Evolutionary conservation across 495 filamentous ascomycete genomes (phyloP), one percentile per base, ranked within the genome.

Genomic region (Aspergillus leporis): DNA sequence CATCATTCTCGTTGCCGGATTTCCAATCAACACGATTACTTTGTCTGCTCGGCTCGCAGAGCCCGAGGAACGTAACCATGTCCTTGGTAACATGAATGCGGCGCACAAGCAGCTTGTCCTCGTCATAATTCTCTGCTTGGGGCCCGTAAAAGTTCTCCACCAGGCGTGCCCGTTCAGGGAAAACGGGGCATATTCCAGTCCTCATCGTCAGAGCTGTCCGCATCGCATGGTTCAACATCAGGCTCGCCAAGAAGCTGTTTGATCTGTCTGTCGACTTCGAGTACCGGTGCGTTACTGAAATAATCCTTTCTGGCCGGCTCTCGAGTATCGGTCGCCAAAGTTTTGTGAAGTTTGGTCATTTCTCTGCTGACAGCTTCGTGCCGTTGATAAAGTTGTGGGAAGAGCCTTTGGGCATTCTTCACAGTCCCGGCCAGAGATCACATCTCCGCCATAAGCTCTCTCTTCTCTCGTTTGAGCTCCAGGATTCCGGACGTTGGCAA

Each of bases 51-150:
- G 64, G 66, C 31, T 69, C 58, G 49, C 31, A 65, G 41, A 71
- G 61, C 25, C 28, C 28, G 19, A 61, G n/a, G 21, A 71, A 61
- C 7, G 61, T 46, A 64, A 68, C 60, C 53, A 69, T 63, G 28
- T 72, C 67, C 58, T 70, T 66, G 19, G 64, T 72, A 63, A 69
- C 67, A 55, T 72, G 49, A 55, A 70, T 72, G 25, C 58, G 58
- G 31, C 61, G 55, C 23, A 57, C 58, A 53, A 69, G 65, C 53
- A 70, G 57, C 32, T 63, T 66, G 23, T 70, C 63, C 40, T 68
- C 55, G 25, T 70, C 22, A 65, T 54, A 70, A 14, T 53, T 56
- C 61, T 72, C 65, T 48, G 51, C 60, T 7, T 71, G 48, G n/a
- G 64, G 61, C 2, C 69, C 61, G 55, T 69, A 71, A 47, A 71